phyloP scores from a whole-genome alignment of 176 grass and related monocot species.

The Thinopyrum elongatum region DNA sequence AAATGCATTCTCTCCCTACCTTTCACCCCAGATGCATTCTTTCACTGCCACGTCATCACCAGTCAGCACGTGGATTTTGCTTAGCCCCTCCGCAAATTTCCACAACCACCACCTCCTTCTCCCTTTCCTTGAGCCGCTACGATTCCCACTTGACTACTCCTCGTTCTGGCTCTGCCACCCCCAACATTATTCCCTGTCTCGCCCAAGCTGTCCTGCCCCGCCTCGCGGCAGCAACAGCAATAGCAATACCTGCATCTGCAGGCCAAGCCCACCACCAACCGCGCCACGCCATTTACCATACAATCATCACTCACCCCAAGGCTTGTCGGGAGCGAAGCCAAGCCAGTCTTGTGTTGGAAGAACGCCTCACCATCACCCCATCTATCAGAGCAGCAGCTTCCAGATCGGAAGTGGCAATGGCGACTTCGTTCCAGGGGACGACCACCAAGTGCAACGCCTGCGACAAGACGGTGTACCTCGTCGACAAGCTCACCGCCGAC shows the following conservation, averaged over 20 bases:
- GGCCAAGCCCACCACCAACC: conserved; percentile 42
- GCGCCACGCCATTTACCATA: conserved; percentile 19
- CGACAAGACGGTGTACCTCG: conserved; percentile 95
- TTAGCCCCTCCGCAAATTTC: conserved; percentile 33
- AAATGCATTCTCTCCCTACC: not conserved
- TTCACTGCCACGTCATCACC: not conserved
- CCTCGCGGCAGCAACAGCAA: conserved; percentile 21
- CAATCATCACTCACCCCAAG: conserved; percentile 21
- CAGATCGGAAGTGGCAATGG: conserved; percentile 30
- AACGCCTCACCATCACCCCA: no score
- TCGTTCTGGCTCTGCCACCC: not conserved
- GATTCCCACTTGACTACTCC: not conserved
- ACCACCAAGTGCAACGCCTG: conserved; percentile 93
- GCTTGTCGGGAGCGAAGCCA: not conserved
- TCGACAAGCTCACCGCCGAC: conserved; percentile 98
- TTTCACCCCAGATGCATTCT: not conserved
- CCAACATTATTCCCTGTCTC: conserved; percentile 41
- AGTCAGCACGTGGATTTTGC: conserved; percentile 32
- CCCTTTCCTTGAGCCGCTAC: no score
- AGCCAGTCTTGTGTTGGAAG: not conserved
- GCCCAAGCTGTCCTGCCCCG: conserved; percentile 45
- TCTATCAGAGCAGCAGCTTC: not conserved
- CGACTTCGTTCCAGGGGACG: conserved; percentile 75
- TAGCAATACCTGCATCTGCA: conserved; percentile 20
- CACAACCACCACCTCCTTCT: conserved; percentile 18